Base-by-base conservation (phyloP, 176 grass and related monocot species). In the Cenchrus americanus region DNA sequence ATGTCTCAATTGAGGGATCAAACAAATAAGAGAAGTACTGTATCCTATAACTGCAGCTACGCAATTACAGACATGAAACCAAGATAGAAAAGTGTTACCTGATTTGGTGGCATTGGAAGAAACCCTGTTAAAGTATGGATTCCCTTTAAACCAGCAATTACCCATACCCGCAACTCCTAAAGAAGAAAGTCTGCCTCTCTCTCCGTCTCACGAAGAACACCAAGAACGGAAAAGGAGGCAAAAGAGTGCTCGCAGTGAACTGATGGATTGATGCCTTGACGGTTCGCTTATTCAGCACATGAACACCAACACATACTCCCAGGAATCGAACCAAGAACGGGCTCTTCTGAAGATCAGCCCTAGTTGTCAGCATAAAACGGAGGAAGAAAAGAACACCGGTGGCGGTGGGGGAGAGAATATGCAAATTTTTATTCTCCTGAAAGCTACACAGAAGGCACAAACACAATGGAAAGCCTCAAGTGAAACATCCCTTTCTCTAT, bases 41-140 rank as follows among this genome's bases (percentile, higher is more conserved):
- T 21, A 75, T 53, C 48, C 32, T 42, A 73, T 3, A 27, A 46
- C 6, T 55, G 9, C 48, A 65, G 59, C 12, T 54, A 43, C 32
- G 3, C 42, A 32, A 15, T 47, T 47, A 49, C 14, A 65, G 17
- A 72, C 37, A 79, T 72, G 3, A 73, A 66, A 85, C 30, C 62
- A 87, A 88, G 78, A 69, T 73, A 88, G 24, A 42, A 42, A 10
- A 91, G 46, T 2, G 66, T 66, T 83, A 96, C 91, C 89, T 91
- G 91, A 89, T 75, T 96, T 96, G n/a, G 86, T 86, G 30, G 83
- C 84, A 24, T 87, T 96, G 49, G 94, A 96, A 85, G 82, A 91
- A 86, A 96, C 94, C 85, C 88, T 93, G 68, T 96, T 88, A 48
- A 93, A 83, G 69, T 86, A 93, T 50, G 86, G 71, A 54, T 76